Evolutionary conservation across 768 basidiomycete species (phyloP).

Genomic region (Chiua virens): DNA sequence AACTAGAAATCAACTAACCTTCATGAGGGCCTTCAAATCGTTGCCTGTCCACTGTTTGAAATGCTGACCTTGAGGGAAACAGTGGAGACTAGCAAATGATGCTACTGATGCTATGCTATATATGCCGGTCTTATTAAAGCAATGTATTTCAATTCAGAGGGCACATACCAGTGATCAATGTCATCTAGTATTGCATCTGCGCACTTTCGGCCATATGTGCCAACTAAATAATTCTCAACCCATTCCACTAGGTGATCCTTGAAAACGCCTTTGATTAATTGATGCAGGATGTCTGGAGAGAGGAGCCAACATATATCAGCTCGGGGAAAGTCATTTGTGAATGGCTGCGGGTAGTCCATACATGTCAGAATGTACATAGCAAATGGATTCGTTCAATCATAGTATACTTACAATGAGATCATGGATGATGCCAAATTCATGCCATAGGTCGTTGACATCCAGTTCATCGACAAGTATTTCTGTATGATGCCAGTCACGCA

Average conservation of each 20-base stretch:
- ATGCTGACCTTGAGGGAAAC: slow-evolving; percentile 29
- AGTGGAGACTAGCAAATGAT: slow-evolving; percentile 26
- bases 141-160: no score
- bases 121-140: background rate
- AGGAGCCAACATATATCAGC: slow-evolving; percentile 32
- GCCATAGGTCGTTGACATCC: no score
- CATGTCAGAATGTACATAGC: background rate
- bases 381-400: no score
- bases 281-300: background rate
- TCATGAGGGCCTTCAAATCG: slow-evolving; percentile 40
- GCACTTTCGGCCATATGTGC: background rate
- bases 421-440: no score
- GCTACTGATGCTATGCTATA: slow-evolving; percentile 29
- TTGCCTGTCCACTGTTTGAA: slow-evolving; percentile 41
- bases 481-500: no score
- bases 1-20: slow-evolving; percentile 24
- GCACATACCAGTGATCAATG: slow-evolving; percentile 30
- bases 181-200: slow-evolving; percentile 27
- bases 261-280: background rate
- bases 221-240: background rate
- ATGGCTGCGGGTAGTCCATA: slow-evolving; percentile 22
- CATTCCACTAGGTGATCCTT: slow-evolving; percentile 3
- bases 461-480: no score
- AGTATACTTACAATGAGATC: slow-evolving; percentile 24
- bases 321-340: slow-evolving; percentile 30